Evolutionary conservation across 2,329 filamentous ascomycete genomes (phyloP).

Genomic region (Fusarium musae): DNA sequence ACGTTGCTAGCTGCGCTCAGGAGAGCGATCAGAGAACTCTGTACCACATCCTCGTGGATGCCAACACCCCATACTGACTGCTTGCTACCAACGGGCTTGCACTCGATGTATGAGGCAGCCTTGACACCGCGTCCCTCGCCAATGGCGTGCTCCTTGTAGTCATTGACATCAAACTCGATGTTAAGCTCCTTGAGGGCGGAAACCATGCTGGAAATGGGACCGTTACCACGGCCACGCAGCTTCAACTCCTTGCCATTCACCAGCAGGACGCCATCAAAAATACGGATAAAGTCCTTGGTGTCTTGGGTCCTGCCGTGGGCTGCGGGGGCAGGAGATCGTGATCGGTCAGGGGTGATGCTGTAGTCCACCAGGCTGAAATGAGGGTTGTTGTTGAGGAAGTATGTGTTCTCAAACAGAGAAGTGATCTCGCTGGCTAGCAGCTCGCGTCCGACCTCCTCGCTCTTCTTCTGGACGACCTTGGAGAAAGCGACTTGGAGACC

Average conservation of each 20-base stretch:
- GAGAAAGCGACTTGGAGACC: conserved; percentile 93
- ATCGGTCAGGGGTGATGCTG: conserved; percentile 86
- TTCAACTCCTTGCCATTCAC: conserved; percentile 84
- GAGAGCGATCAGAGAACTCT: conserved; percentile 84
- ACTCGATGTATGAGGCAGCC: conserved; percentile 96
- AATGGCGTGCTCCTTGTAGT: conserved; percentile 97
- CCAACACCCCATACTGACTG: conserved; percentile 90
- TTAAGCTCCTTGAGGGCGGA: conserved; percentile 82
- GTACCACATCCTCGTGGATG: conserved; percentile 91
- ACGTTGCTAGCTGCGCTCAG: conserved; percentile 88
- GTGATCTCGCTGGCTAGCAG: conserved; percentile 86
- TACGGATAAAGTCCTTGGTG: conserved; percentile 80
- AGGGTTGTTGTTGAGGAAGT: conserved; percentile 85
- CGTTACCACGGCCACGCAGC: conserved; percentile 85
- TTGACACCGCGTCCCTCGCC: conserved; percentile 82
- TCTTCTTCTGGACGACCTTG: conserved; percentile 82
- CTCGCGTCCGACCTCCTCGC: conserved; percentile 85
- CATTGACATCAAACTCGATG: conserved; percentile 88
- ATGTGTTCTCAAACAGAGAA: conserved; percentile 86
- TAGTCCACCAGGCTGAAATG: conserved; percentile 92
- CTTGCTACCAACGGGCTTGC: conserved; percentile 73
- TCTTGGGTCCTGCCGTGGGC: conserved; percentile 77
- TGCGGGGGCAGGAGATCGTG: conserved; percentile 76
- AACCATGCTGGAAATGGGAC: conserved; percentile 88
- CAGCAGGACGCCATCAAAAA: conserved; percentile 86